These are phyloP conservation scores for Geum urbanum DNA, from an alignment of 306 rosid genomes.

Conservation along the genomic window DNA sequence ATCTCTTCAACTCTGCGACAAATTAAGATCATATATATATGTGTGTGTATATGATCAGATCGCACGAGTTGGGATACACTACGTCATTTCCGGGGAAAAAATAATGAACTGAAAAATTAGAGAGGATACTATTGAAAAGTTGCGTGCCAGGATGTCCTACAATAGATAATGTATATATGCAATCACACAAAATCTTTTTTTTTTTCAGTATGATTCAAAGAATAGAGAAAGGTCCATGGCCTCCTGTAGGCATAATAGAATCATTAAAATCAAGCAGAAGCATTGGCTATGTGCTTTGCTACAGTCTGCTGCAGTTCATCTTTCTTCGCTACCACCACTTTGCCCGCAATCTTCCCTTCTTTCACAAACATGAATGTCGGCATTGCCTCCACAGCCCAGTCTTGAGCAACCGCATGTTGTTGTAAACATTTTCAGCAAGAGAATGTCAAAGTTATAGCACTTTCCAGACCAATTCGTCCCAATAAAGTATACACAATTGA, in stretches of 20 bases:
- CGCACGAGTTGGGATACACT: slow-evolving; percentile 36
- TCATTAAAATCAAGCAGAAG: slow-evolving; percentile 24
- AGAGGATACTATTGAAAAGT: slow-evolving; percentile 30
- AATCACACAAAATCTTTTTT: slow-evolving; percentile 29
- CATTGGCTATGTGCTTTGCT: too few relatives aligned
- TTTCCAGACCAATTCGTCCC: too few relatives aligned
- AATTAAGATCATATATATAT: slow-evolving; percentile 12
- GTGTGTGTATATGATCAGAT: slow-evolving; percentile 23
- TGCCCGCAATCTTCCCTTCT: too few relatives aligned
- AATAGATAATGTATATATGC: slow-evolving; percentile 33
- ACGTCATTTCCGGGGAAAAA: slow-evolving; percentile 17
- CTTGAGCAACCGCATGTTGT: too few relatives aligned
- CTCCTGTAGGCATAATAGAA: not conserved
- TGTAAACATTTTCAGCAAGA: too few relatives aligned
- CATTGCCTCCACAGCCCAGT: too few relatives aligned
- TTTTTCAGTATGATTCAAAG: not conserved
- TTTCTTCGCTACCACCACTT: too few relatives aligned
- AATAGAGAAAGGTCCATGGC: not conserved
- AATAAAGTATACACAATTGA: too few relatives aligned
- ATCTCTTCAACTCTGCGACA: slow-evolving; percentile 27
- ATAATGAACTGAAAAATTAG: slow-evolving; percentile 13
- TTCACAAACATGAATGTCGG: too few relatives aligned
- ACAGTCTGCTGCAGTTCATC: too few relatives aligned
- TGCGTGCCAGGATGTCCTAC: slow-evolving; percentile 63
- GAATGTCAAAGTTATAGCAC: too few relatives aligned